A percentile compares a stretch with the other conserved stretches of the same genome.
Evolutionary conservation across 2,329 filamentous ascomycete genomes (phyloP).

Genomic region (Talaromyces verruculosus): DNA sequence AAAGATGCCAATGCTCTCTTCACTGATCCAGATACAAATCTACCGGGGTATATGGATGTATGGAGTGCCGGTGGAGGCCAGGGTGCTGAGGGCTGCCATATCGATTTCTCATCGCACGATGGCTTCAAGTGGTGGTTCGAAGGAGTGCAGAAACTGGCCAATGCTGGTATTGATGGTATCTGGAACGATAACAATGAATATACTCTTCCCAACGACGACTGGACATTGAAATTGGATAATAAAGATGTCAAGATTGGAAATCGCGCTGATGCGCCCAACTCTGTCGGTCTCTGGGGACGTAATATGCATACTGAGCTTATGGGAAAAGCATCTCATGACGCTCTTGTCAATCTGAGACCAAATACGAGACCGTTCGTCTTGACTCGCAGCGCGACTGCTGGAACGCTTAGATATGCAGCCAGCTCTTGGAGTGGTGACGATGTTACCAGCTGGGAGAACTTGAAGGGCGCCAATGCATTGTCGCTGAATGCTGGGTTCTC

Average conservation of each 20-base stretch:
- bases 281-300: conserved; percentile 68
- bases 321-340: conserved; percentile 69
- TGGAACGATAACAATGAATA: conserved; percentile 84
- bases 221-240: conserved; percentile 60
- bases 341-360: conserved; percentile 59
- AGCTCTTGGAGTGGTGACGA: conserved; percentile 76
- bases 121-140: conserved; percentile 72
- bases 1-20: conserved; percentile 63
- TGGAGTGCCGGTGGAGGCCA: conserved; percentile 73
- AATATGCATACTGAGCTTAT: conserved; percentile 69
- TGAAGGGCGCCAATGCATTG: conserved; percentile 70
- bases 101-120: conserved; percentile 68
- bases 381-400: conserved; percentile 68
- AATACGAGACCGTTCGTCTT: conserved; percentile 65
- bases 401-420: conserved; percentile 68
- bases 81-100: conserved; percentile 67
- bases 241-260: conserved; percentile 36
- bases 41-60: conserved; percentile 60
- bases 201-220: conserved; percentile 64
- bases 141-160: conserved; percentile 62
- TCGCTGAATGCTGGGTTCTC: conserved; percentile 68
- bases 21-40: conserved; percentile 55
- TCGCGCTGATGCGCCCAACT: conserved; percentile 41
- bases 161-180: conserved; percentile 68
- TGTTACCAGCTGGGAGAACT: conserved; percentile 69